These are phyloP conservation scores for Scleroderma bovista DNA, from an alignment of 768 basidiomycete genomes.

Conservation along the genomic window DNA sequence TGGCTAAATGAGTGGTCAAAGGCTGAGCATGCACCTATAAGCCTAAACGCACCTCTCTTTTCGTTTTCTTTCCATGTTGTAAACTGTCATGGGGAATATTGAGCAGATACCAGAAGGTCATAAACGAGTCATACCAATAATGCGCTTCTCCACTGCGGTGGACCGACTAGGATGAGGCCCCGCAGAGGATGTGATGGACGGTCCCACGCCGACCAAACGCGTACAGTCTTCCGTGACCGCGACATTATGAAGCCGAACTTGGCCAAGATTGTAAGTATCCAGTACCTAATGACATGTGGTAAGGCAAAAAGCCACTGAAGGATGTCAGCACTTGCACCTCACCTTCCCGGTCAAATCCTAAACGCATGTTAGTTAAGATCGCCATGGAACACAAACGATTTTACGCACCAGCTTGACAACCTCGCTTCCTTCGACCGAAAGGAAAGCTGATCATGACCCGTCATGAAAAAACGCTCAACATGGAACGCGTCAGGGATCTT, in stretches of 20 bases:
- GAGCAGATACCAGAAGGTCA: background rate
- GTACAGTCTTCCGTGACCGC: slow-evolving; percentile 42
- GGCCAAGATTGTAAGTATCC: slow-evolving; percentile 38
- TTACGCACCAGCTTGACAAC: slow-evolving; percentile 41
- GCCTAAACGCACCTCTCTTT: slow-evolving; percentile 38
- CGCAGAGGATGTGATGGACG: slow-evolving; percentile 35
- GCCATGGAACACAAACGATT: slow-evolving; percentile 3
- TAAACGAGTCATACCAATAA: slow-evolving; percentile 37
- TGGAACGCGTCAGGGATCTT: slow-evolving; percentile 2
- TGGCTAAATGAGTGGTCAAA: slow-evolving; percentile 33
- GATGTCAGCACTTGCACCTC: background rate
- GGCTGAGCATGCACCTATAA: background rate
- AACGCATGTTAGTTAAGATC: slow-evolving; percentile 8
- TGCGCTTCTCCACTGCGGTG: slow-evolving; percentile 48
- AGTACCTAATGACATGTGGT: slow-evolving; percentile 23
- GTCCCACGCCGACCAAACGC: slow-evolving; percentile 46
- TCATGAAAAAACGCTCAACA: slow-evolving; percentile 11
- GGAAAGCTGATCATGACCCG: slow-evolving; percentile 37
- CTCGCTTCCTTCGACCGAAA: slow-evolving; percentile 46
- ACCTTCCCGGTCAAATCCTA: slow-evolving; percentile 44
- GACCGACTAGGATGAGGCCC: slow-evolving; percentile 43
- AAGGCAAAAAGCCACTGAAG: background rate
- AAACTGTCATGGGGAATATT: slow-evolving; percentile 29
- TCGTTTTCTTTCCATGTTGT: slow-evolving; percentile 39
- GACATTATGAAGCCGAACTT: slow-evolving; percentile 44